Evolutionary conservation across 1,139 yeast species (phyloP).

Genomic region (Nakaseomyces uthaithaninus): DNA sequence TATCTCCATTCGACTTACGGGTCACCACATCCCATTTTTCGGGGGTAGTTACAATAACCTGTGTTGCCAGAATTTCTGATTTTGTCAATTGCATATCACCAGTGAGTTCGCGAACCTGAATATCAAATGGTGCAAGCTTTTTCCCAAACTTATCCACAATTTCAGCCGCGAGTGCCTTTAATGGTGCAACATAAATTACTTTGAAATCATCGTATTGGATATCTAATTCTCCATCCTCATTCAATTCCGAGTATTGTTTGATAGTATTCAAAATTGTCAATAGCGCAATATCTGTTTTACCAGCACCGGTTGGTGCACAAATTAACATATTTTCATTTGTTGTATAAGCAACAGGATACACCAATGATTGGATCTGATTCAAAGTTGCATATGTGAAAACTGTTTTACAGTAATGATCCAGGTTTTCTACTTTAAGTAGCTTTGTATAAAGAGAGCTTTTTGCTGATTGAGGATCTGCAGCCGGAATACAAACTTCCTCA

Average conservation of each 20-base stretch:
- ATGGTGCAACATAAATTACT: conserved; percentile 89
- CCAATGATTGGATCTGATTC: conserved; percentile 86
- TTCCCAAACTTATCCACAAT: conserved; percentile 82
- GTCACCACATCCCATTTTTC: conserved; percentile 99
- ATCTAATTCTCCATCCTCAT: conserved; percentile 48
- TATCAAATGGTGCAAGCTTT: conserved; percentile 76
- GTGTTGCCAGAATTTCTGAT: conserved; percentile 76
- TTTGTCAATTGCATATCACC: conserved; percentile 95
- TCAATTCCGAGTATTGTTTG: conserved; percentile 44
- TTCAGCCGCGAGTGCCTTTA: conserved; percentile 95
- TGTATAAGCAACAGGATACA: conserved; percentile 84
- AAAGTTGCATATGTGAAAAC: conserved; percentile 74
- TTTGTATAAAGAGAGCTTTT: conserved; percentile 44
- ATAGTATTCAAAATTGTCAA: conserved; percentile 74
- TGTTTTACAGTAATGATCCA: conserved; percentile 74
- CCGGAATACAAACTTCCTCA: conserved; percentile 82
- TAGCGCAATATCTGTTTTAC: conserved; percentile 95
- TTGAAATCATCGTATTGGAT: conserved; percentile 79
- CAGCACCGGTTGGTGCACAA: conserved; percentile 99
- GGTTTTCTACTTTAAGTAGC: conserved; percentile 49
- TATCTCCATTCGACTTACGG: conserved; percentile 72
- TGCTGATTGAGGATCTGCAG: conserved; percentile 40
- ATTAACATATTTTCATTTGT: conserved; percentile 93
- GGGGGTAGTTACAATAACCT: conserved; percentile 91
- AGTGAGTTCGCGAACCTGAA: conserved; percentile 80